These are phyloP conservation scores for Zygosaccharomyces pseudobailii DNA, from an alignment of 1,139 yeast genomes.

Conservation along the genomic window DNA sequence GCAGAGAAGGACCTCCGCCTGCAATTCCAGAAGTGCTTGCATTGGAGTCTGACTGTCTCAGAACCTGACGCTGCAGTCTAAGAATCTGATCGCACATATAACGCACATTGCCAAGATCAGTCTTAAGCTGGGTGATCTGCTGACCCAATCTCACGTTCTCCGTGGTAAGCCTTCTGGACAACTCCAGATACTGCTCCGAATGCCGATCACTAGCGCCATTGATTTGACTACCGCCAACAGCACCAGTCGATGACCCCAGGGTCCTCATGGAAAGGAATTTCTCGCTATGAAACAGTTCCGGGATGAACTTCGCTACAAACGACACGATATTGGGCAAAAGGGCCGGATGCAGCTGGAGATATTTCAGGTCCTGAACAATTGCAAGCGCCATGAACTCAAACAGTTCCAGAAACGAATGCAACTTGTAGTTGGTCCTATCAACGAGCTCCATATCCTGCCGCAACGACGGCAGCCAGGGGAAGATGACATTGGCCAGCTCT, in stretches of 20 bases:
- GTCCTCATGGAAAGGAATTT: slow-evolving; percentile 13
- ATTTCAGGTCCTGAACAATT: slow-evolving; percentile 31
- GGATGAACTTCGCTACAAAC: slow-evolving; percentile 25
- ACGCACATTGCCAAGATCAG: slow-evolving; percentile 24
- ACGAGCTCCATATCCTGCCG: slow-evolving; percentile 25
- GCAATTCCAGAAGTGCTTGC: neutral
- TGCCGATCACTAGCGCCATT: neutral
- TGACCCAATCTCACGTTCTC: slow-evolving; percentile 31
- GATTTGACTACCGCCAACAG: too few species aligned
- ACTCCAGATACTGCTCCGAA: slow-evolving; percentile 16
- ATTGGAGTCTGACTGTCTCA: slow-evolving; percentile 2
- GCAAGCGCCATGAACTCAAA: slow-evolving; percentile 31
- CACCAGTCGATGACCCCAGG: neutral
- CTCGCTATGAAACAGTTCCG: slow-evolving; percentile 24
- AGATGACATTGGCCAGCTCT: slow-evolving; percentile 23
- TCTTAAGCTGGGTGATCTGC: slow-evolving; percentile 27
- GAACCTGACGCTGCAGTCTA: slow-evolving; percentile 25
- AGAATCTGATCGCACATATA: slow-evolving; percentile 28
- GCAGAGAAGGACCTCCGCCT: slow-evolving; percentile 5
- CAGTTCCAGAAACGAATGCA: slow-evolving; percentile 31
- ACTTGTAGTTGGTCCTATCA: slow-evolving; percentile 31
- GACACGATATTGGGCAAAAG: slow-evolving; percentile 26
- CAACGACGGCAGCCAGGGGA: slow-evolving; percentile 31
- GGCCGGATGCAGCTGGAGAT: slow-evolving; percentile 19
- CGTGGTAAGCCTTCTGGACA: slow-evolving; percentile 28